Evolutionary conservation across 257 asterid genomes (phyloP), one percentile per base, ranked within the genome.

Genomic region (Primulina eburnea): DNA sequence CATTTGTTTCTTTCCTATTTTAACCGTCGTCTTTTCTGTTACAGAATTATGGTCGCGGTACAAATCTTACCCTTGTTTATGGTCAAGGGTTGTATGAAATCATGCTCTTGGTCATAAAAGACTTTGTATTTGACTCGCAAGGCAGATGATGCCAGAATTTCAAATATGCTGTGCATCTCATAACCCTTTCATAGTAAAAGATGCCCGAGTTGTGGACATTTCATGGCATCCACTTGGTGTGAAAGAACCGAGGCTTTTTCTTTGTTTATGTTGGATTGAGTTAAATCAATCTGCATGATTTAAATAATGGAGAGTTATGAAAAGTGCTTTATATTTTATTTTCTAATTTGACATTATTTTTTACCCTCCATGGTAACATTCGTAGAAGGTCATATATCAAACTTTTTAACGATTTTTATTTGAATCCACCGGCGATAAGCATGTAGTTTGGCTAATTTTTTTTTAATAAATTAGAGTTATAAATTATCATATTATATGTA

Each of bases 101-200:
- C 77, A 47, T 64, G 70, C 66, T 71, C 30, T 43, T 73, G 69
- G 73, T 30, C 69, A 53, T 52, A 21, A 47, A 73, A 67, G 75
- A 57, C 72, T 55, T 64, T 62, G 72, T 34, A 62, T 73, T 73
- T 59, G 52, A 20, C 43, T 59, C 33, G 59, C 12, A 76, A 35
- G 66, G 68, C 57, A 10, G 73, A 72, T 75, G 78, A 40, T 69
- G 73, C 81, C 63, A 30, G 72, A 63, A n/a, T 35, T 62, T 70
- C 65, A 12, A 40, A 18, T 72, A 60, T 16, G 52, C 17, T 50
- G 20, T 62, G 64, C 68, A 55, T 73, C 60, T 69, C 29, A 65
- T 68, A 10, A 56, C 70, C 70, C 32, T n/a, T 47, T 62, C 67
- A 16, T 50, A 0, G 57, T 43, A 69, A 34, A 78, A 62, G 77